A percentile compares a stretch with the other conserved stretches of the same genome.
phyloP scores from a whole-genome alignment of 345 rosid species.

The Citrus unshiu region DNA sequence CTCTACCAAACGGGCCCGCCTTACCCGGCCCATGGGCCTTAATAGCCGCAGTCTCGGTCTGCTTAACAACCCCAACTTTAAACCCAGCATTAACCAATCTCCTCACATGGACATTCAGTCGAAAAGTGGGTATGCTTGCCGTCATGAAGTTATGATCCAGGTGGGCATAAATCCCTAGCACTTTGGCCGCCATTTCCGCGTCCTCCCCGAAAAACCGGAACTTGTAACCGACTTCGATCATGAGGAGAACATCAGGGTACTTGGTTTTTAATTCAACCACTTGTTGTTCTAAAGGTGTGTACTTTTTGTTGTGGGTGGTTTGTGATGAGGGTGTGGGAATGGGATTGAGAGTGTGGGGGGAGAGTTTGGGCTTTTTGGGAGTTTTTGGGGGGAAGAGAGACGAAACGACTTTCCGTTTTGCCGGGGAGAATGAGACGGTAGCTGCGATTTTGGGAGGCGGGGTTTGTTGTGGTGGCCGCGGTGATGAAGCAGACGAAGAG shows the following conservation, averaged over 20 bases:
- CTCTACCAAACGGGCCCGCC: conserved; percentile 72
- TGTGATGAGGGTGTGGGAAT: conserved; percentile 23
- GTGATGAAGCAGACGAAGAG: conserved; percentile 12
- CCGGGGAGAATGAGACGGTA: conserved; percentile 63
- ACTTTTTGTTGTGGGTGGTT: conserved; percentile 27
- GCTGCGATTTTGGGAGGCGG: conserved; percentile 57
- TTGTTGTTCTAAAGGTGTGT: conserved; percentile 86
- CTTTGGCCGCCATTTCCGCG: conserved; percentile 72
- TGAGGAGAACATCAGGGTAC: conserved; percentile 72
- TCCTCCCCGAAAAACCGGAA: conserved; percentile 90
- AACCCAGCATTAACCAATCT: conserved; percentile 82
- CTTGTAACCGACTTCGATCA: conserved; percentile 95
- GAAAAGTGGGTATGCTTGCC: conserved; percentile 90
- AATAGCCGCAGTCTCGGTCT: conserved; percentile 93
- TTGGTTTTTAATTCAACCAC: conserved; percentile 64
- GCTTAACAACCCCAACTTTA: conserved; percentile 93
- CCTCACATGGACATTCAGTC: conserved; percentile 74
- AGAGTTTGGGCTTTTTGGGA: conserved; percentile 48
- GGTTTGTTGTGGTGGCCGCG: conserved; percentile 2
- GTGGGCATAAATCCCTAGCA: conserved; percentile 81
- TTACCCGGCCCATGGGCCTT: conserved; percentile 71
- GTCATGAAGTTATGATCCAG: conserved; percentile 76
- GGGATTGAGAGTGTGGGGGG: conserved; percentile 51
- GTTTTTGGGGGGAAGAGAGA: conserved; percentile 33
- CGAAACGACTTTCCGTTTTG: conserved; percentile 73